Evolutionary conservation across 2,329 filamentous ascomycete genomes (phyloP), one percentile per base, ranked within the genome.

Genomic region (Talaromyces sp.): DNA sequence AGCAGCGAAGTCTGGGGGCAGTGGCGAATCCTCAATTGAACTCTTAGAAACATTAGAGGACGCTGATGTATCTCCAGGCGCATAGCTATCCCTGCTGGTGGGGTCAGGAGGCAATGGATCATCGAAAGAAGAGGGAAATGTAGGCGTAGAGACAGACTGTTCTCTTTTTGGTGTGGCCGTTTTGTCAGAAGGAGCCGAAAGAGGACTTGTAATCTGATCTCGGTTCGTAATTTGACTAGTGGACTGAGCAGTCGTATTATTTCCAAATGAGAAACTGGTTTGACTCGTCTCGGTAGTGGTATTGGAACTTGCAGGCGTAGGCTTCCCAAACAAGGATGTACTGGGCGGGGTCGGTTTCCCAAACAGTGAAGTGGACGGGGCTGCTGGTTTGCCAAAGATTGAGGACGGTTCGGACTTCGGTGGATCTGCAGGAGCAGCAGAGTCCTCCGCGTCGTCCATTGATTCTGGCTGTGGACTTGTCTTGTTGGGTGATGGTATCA

Each of bases 51-150:
- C 69, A 49, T 72, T 70, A 3, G 75, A 77, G 8, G 76, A 78
- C 8, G 71, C 74, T 3, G 77, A 78, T n/a, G 77, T 79, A 53
- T 80, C 77, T 4, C 76, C 77, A 22, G 77, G 70, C 8, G 72
- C 72, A 61, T 79, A 80, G 11, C 60, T 69, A 33, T 68, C 70
- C 61, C 73, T 77, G 54, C 75, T 80, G n/a, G 75, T 77, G 4
- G 77, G 58, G 36, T 80, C 76, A 14, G 77, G 77, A 4, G 77
- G 77, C 32, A 80, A 63, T 9, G 77, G 77, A 9, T 70, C 55
- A 55, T 75, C 71, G 8, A 68, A 49, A 22, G 54, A 53, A 41
- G 68, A 55, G 33, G 68, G 61, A 16, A 68, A 62, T 22, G 69
- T 51, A 33, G 72, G 65, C 9, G 70, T 68, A 37, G 71, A 68